Base-by-base conservation (phyloP, 345 rosid species). In the Limnanthes douglasii region DNA sequence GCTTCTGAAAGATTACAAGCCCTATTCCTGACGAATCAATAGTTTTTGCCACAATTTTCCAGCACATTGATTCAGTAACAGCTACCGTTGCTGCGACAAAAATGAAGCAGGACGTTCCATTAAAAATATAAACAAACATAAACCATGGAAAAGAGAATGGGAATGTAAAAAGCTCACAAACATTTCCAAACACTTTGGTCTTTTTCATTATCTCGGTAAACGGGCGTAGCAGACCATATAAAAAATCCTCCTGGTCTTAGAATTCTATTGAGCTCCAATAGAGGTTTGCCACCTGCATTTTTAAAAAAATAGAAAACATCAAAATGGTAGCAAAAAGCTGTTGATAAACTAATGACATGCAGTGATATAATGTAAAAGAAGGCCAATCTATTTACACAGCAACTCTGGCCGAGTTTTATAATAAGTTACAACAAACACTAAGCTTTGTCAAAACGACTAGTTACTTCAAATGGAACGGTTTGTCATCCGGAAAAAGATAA, bases 151-250 rank as follows among this genome's bases (percentile, higher is more conserved):
- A 8, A 11, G 22, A 21, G 23, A 45, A 45, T 34, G 21, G 27
- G 42, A 39, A 17, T 21, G 15, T 30, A 51, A 28, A 17, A 30
- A 8, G 34, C 46, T 54, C 34, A 39, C 86, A 5, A 11, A 73
- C 76, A 45, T 3, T 62, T 68, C 95, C 97, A 88, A 34, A 88
- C 66, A 34, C 35, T 57, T 19, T 48, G 70, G 51, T 88, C 83
- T 57, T 58, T 76, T 8, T 72, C 68, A 44, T 83, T 64, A 0
- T 72, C 41, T 26, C 70, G 69, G 51, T 76, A 88, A 6, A 88
- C 93, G 8, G 95, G 93, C 4, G 93, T 88, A 44, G 97, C 97
- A 30, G 97, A 88, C 97, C 97, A 88, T 23, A 79, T 57, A 22
- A 83, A 88, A 67, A 67, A 88, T 31, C 95, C 97, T 32, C 95